Conservation (phyloP, 2,329 filamentous ascomycete genomes). For the Colletotrichum echinochloae region DNA sequence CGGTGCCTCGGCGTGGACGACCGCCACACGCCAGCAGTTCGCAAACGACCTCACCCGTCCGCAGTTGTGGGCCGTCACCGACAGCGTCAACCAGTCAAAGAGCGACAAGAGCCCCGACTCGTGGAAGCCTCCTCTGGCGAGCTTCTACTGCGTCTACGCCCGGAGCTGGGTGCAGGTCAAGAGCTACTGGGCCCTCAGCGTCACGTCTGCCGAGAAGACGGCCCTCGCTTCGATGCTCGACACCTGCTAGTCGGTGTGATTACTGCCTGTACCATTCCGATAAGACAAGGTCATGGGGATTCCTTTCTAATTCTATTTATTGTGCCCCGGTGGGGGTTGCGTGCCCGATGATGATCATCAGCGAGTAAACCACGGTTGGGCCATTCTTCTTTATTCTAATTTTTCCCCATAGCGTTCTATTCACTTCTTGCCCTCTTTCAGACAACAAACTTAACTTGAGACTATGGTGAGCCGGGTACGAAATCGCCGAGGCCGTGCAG, state of each 20-base stretch:
- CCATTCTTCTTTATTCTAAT: background rate
- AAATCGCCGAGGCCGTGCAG: slow-evolving; percentile 9
- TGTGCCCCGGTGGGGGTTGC: background rate
- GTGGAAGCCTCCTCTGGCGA: slow-evolving; percentile 79
- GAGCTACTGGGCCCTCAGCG: slow-evolving; percentile 74
- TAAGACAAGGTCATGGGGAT: background rate
- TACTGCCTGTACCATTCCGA: background rate
- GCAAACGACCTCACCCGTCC: slow-evolving; percentile 83
- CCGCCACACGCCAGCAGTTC: slow-evolving; percentile 72
- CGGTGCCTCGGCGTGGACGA: slow-evolving; percentile 79
- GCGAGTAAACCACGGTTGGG: background rate
- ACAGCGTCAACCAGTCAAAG: slow-evolving; percentile 80
- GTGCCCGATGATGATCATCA: slow-evolving; percentile 4
- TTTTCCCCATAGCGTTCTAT: slow-evolving; percentile 1
- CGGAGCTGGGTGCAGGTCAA: slow-evolving; percentile 84
- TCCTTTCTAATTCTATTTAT: background rate
- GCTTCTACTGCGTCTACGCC: slow-evolving; percentile 84
- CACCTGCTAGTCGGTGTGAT: slow-evolving; percentile 63
- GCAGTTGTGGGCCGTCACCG: slow-evolving; percentile 83
- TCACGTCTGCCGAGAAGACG: slow-evolving; percentile 79
- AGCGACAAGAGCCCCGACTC: slow-evolving; percentile 78
- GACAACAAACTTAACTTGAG: background rate
- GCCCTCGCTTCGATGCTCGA: slow-evolving; percentile 74
- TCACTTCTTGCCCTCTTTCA: background rate
- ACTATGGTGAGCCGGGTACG: background rate